Conservation (phyloP, 306 rosid species). For the Heteromeles arbutifolia region DNA sequence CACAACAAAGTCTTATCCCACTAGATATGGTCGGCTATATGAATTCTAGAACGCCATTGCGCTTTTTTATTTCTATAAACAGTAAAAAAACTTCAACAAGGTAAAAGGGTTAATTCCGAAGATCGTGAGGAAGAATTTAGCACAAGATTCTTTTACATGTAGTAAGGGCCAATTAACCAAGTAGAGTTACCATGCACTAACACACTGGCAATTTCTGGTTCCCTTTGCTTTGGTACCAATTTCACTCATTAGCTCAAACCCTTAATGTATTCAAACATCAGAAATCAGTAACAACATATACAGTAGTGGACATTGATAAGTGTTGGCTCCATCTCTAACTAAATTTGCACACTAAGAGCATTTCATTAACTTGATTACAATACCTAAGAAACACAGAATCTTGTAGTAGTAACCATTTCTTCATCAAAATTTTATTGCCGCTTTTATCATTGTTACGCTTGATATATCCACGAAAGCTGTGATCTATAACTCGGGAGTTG, state of each 20-base stretch:
- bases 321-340: slow-evolving; percentile 8
- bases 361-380: slow-evolving; percentile 3
- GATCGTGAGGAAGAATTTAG: neutral
- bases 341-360: slow-evolving; percentile 5
- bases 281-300: neutral
- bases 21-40: too few relatives aligned
- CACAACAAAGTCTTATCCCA: too few relatives aligned
- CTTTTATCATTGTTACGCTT: slow-evolving; percentile 6
- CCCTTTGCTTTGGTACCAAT: neutral
- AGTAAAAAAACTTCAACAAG: neutral
- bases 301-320: neutral
- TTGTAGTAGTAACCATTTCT: slow-evolving; percentile 11
- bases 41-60: too few relatives aligned
- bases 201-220: neutral
- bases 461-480: slow-evolving; percentile 8
- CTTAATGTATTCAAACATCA: neutral
- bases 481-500: slow-evolving; percentile 32
- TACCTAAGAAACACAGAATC: slow-evolving; percentile 16
- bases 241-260: neutral
- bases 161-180: neutral
- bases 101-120: neutral
- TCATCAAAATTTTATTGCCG: slow-evolving; percentile 10
- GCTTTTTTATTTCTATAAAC: neutral
- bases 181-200: neutral
- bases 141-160: neutral